These are phyloP conservation scores for Mortierella sp. DNA, from an alignment of 371 early-diverging fungal species.

Conservation along the genomic window DNA sequence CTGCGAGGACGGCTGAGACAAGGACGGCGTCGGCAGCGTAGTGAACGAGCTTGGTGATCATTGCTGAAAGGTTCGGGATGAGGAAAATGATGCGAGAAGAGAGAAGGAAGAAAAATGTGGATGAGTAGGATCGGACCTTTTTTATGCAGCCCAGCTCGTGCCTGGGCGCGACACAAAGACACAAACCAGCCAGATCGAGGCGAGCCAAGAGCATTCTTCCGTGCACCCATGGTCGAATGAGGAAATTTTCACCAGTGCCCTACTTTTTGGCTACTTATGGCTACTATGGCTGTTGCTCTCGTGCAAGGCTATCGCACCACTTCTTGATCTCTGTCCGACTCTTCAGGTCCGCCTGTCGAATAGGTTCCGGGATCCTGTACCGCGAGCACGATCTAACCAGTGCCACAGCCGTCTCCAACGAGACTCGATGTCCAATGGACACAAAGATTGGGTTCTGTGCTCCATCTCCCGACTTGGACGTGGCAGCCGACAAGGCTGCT, in stretches of 20 bases:
- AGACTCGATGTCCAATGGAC: slow-evolving; percentile 83
- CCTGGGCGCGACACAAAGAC: too few relatives aligned
- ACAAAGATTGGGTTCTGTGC: slow-evolving; percentile 86
- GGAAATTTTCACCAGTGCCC: slow-evolving; percentile 3
- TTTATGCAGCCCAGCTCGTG: too few relatives aligned
- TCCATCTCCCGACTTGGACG: slow-evolving; percentile 53
- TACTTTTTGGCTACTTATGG: neutral
- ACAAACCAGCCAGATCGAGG: too few relatives aligned
- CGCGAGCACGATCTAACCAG: slow-evolving; percentile 71
- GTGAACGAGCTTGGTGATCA: slow-evolving; percentile 73
- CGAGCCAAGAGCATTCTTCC: too few relatives aligned
- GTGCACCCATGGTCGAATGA: neutral
- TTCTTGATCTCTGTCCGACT: slow-evolving; percentile 61
- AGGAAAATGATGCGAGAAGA: slow-evolving; percentile 4
- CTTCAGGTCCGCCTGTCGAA: slow-evolving; percentile 84
- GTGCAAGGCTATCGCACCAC: slow-evolving; percentile 18
- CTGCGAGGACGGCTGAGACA: slow-evolving; percentile 80
- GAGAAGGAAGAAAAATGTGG: neutral
- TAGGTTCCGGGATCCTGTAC: slow-evolving; percentile 91
- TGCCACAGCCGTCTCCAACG: slow-evolving; percentile 71
- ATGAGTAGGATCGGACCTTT: neutral
- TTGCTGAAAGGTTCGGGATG: slow-evolving; percentile 6
- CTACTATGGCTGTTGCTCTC: neutral
- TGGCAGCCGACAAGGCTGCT: slow-evolving; percentile 59
- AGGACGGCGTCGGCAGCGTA: slow-evolving; percentile 77